These are phyloP conservation scores for Haplosporangium sp. DNA, from an alignment of 371 early-diverging fungal genomes.

Conservation along the genomic window DNA sequence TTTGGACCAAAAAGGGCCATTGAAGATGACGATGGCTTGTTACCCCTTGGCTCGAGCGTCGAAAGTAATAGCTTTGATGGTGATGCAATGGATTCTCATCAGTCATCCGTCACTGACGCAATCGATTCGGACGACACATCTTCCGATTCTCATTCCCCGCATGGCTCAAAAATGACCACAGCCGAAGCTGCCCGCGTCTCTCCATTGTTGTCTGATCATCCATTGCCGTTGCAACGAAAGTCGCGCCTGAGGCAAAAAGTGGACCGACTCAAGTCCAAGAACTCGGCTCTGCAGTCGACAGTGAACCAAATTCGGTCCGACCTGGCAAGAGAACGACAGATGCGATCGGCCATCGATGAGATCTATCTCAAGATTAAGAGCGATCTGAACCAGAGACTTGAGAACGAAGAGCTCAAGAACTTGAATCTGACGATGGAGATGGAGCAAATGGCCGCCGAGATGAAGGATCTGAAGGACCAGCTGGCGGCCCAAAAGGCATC, in stretches of 20 bases:
- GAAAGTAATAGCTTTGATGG: conserved; percentile 29
- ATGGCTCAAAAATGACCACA: no score
- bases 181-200: neutral
- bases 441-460: conserved; percentile 34
- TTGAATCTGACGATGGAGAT: conserved; percentile 24
- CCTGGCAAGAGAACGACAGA: conserved; percentile 35
- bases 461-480: conserved; percentile 32
- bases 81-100: conserved; percentile 32
- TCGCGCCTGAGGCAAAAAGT: conserved; percentile 19
- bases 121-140: conserved; percentile 3
- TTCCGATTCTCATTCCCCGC: no score
- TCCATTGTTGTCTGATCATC: neutral
- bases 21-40: conserved; percentile 10
- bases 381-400: conserved; percentile 35
- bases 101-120: neutral
- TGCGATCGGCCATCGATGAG: conserved; percentile 33
- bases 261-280: conserved; percentile 34
- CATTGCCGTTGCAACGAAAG: conserved; percentile 21
- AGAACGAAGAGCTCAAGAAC: conserved; percentile 29
- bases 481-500: conserved; percentile 1
- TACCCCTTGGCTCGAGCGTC: conserved; percentile 25
- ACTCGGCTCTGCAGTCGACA: conserved; percentile 23
- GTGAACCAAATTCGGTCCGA: conserved; percentile 31
- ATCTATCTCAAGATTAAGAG: conserved; percentile 30
- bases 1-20: conserved; percentile 5